phyloP scores from a whole-genome alignment of 1,284 basidiomycete species.

The Vanrija humicola region DNA sequence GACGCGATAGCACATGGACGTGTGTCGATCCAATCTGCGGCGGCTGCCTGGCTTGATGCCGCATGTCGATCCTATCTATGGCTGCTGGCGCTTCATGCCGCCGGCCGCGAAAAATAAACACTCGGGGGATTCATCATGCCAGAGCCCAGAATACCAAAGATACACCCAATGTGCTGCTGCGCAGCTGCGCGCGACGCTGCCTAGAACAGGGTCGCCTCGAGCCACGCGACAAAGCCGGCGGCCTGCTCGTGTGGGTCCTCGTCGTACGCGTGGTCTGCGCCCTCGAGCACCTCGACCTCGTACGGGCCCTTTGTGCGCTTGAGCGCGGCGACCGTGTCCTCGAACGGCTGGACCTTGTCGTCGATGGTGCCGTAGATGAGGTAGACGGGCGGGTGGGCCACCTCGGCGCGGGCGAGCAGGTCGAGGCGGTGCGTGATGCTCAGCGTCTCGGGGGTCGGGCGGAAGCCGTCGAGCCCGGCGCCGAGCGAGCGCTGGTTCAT shows the following conservation, averaged over 20 bases:
- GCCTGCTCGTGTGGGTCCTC: slow-evolving; percentile 38
- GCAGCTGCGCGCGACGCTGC: not conserved
- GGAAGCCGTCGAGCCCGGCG: slow-evolving; percentile 32
- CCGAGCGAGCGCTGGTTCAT: slow-evolving; percentile 36
- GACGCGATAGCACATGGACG: too few species aligned
- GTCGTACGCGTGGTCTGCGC: slow-evolving; percentile 41
- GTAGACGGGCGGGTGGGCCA: slow-evolving; percentile 25
- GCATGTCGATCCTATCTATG: too few species aligned
- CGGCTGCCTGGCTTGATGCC: too few species aligned
- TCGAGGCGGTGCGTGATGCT: slow-evolving; percentile 34
- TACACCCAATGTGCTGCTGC: not conserved
- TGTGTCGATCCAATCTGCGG: too few species aligned
- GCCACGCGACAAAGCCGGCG: slow-evolving; percentile 35
- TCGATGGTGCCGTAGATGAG: slow-evolving; percentile 36
- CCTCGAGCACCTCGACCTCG: slow-evolving; percentile 28
- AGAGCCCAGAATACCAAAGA: too few species aligned
- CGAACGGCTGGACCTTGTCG: slow-evolving; percentile 41
- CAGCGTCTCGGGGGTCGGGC: slow-evolving; percentile 31
- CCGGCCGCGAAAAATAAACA: too few species aligned
- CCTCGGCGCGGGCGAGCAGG: slow-evolving; percentile 6
- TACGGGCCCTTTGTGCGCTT: slow-evolving; percentile 8
- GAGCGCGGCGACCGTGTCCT: slow-evolving; percentile 30
- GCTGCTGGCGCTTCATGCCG: too few species aligned
- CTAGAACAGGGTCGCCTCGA: slow-evolving; percentile 13
- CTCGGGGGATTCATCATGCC: too few species aligned